These are phyloP conservation scores for Populus hybrid DNA, from an alignment of 441 rosid genomes.

Conservation along the genomic window DNA sequence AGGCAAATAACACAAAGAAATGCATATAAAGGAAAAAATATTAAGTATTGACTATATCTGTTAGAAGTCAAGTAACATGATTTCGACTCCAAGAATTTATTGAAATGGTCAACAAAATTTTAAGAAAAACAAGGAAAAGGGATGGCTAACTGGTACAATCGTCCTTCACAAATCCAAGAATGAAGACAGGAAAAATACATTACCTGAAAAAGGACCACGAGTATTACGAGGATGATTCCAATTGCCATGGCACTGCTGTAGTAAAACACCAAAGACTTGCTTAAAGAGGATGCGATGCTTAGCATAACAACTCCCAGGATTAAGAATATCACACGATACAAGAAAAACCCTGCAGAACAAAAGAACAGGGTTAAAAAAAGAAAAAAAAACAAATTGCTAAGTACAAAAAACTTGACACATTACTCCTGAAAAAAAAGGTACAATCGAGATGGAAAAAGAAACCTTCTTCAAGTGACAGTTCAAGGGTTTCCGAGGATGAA, in stretches of 20 bases:
- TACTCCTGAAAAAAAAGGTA: neutral
- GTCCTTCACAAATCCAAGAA: neutral
- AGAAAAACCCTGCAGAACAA: conserved; percentile 51
- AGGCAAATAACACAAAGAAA: neutral
- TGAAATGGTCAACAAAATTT: neutral
- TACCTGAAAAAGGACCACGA: conserved; percentile 92
- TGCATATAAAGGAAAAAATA: neutral
- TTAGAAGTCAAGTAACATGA: neutral
- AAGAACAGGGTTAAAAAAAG: neutral
- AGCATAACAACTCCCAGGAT: conserved; percentile 51
- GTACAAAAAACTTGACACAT: neutral
- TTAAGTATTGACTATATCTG: neutral
- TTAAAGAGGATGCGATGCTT: conserved; percentile 58
- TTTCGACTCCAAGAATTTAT: neutral
- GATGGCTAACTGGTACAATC: neutral
- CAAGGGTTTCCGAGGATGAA: conserved; percentile 40
- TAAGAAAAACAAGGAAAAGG: neutral
- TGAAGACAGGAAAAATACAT: neutral
- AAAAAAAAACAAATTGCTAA: neutral
- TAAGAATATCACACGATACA: conserved; percentile 59
- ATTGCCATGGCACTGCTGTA: conserved; percentile 89
- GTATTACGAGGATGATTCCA: conserved; percentile 79
- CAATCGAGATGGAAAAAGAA: neutral
- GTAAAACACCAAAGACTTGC: conserved; percentile 80
- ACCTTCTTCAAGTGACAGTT: conserved; percentile 73